Evolutionary conservation across 2,329 filamentous ascomycete species (phyloP).

Genomic region (Byssothecium circinans): DNA sequence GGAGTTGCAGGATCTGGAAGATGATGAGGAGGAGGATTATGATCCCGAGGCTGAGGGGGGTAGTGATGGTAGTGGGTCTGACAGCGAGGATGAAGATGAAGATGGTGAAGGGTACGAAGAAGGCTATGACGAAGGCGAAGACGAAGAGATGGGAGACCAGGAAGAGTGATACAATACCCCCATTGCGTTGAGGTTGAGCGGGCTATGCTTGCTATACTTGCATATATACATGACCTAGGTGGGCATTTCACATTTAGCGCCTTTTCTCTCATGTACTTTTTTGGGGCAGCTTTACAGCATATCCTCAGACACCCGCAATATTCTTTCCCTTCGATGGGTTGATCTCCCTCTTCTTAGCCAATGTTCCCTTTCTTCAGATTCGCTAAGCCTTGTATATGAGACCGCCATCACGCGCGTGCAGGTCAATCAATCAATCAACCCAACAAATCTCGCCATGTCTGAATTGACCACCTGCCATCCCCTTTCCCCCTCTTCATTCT

Average conservation of each 20-base stretch:
- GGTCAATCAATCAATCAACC: conserved; percentile 6
- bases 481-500: neutral
- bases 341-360: too few species aligned
- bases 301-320: neutral
- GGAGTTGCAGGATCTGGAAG: conserved; percentile 42
- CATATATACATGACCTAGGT: neutral
- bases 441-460: neutral
- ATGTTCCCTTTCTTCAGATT: conserved; percentile 7
- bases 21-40: conserved; percentile 48
- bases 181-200: neutral
- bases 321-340: too few species aligned
- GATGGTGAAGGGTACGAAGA: conserved; percentile 31
- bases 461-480: neutral
- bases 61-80: conserved; percentile 43
- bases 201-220: neutral
- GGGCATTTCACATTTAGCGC: neutral
- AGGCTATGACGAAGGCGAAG: conserved; percentile 24
- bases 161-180: neutral
- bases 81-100: conserved; percentile 37
- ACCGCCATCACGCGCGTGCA: conserved; percentile 1
- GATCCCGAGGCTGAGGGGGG: conserved; percentile 44
- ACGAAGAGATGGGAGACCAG: conserved; percentile 32
- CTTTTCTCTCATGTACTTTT: neutral
- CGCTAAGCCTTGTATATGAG: conserved; percentile 4
- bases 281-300: neutral